Conservation (phyloP, 495 filamentous ascomycete species). For the Trichoderma asperelloides region DNA sequence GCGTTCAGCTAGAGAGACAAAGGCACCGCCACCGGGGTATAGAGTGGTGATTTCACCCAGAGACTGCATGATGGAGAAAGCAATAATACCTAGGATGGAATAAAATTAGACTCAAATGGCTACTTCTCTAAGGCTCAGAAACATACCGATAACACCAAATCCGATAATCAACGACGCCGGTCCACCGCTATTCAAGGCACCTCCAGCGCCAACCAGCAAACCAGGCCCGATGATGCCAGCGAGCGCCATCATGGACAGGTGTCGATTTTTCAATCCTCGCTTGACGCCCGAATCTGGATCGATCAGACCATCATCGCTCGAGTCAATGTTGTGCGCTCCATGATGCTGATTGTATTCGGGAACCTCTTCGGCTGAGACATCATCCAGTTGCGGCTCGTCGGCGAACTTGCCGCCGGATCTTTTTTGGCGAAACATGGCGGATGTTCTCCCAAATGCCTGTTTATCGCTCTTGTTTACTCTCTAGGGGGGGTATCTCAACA, state of each 20-base stretch:
- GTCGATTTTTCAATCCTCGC: constrained; percentile 55
- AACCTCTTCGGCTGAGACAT: background rate
- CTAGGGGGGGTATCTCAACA: background rate
- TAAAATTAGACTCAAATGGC: background rate
- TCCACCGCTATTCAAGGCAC: constrained; percentile 50
- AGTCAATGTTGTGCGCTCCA: constrained; percentile 15
- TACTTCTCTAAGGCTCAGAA: background rate
- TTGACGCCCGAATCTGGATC: constrained; percentile 41
- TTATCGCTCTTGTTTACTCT: background rate
- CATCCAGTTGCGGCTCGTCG: constrained; percentile 7
- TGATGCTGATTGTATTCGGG: background rate
- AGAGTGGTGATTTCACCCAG: constrained; percentile 62
- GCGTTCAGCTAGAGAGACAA: constrained; percentile 54
- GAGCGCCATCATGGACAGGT: constrained; percentile 64
- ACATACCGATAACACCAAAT: constrained; percentile 50
- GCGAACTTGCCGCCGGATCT: background rate
- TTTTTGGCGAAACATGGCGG: background rate
- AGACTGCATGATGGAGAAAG: constrained; percentile 55
- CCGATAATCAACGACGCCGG: constrained; percentile 56
- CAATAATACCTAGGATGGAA: constrained; percentile 33
- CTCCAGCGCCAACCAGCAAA: constrained; percentile 49
- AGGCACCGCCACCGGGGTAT: constrained; percentile 56
- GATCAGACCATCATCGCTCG: constrained; percentile 31
- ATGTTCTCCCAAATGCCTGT: background rate
- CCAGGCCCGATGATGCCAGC: constrained; percentile 50